Evolutionary conservation across 1,139 yeast genomes (phyloP).

Genomic region (Taphrina deformans): DNA sequence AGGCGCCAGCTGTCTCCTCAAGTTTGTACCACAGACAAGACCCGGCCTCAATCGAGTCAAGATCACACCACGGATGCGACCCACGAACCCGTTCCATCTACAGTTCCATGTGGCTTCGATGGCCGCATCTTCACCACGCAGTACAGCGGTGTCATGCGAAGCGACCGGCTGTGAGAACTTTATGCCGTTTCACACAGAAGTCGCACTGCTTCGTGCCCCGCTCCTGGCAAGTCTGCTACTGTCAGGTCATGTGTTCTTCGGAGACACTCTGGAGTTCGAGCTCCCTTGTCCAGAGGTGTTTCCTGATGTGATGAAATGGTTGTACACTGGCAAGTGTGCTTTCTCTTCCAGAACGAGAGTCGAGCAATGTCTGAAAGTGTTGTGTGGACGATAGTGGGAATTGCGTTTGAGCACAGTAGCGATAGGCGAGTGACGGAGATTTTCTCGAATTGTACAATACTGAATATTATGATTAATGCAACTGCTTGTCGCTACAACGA

Average conservation of each 20-base stretch:
- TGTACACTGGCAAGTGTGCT: conserved; percentile 19
- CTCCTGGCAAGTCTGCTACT: conserved; percentile 16
- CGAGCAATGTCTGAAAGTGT: conserved; percentile 5
- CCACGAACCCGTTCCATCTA: not conserved
- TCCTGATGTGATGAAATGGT: conserved; percentile 19
- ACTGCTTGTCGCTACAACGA: not conserved
- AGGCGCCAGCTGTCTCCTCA: conserved; percentile 19
- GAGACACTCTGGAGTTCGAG: conserved; percentile 24
- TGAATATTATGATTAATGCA: not conserved
- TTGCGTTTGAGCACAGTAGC: too few relatives aligned
- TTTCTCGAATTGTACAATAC: too few relatives aligned
- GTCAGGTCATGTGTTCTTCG: conserved; percentile 11
- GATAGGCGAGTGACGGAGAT: too few relatives aligned
- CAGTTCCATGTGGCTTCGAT: not conserved
- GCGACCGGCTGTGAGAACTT: not conserved
- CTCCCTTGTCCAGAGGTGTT: conserved; percentile 19
- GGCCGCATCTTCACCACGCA: not conserved
- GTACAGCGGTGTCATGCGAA: not conserved
- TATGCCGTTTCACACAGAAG: conserved; percentile 26
- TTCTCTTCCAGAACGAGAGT: not conserved
- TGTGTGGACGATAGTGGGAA: conserved; percentile 13
- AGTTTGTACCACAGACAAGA: not conserved
- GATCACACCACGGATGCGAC: not conserved
- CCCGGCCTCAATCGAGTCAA: not conserved
- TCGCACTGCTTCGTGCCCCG: conserved; percentile 24